Conservation (phyloP, 2,329 filamentous ascomycete species). For the Xylariaceae sp. region DNA sequence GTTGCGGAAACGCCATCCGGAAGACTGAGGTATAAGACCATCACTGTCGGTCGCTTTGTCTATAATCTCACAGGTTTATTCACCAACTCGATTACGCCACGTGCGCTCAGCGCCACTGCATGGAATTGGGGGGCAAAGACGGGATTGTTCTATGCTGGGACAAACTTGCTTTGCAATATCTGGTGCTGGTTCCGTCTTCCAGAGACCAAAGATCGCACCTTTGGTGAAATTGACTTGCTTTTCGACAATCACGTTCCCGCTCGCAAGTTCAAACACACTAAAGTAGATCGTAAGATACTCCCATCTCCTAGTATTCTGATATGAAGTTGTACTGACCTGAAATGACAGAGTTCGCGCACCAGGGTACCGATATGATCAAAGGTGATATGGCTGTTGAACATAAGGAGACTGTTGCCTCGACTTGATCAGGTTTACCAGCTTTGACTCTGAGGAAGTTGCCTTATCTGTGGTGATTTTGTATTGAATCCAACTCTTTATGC, state of each 20-base stretch:
- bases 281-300: too few relatives aligned
- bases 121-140: slow-evolving; percentile 32
- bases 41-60: neutral
- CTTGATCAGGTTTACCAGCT: too few relatives aligned
- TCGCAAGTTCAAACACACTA: neutral
- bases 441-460: too few relatives aligned
- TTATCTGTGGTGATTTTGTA: too few relatives aligned
- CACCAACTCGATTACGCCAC: slow-evolving; percentile 32
- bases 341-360: too few relatives aligned
- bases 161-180: slow-evolving; percentile 31
- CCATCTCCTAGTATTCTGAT: too few relatives aligned
- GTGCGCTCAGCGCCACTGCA: slow-evolving; percentile 29
- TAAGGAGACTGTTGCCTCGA: too few relatives aligned
- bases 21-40: neutral
- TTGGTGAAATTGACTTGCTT: slow-evolving; percentile 41
- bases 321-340: too few relatives aligned
- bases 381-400: too few relatives aligned
- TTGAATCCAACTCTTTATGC: too few relatives aligned
- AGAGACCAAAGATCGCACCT: slow-evolving; percentile 38
- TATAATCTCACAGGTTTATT: slow-evolving; percentile 19
- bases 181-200: slow-evolving; percentile 39
- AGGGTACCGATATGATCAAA: too few relatives aligned
- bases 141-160: slow-evolving; percentile 24
- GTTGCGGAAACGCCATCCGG: neutral
- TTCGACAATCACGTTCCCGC: slow-evolving; percentile 27